Conservation (phyloP, 2,329 filamentous ascomycete species). For the Phaeoacremonium minimum region DNA sequence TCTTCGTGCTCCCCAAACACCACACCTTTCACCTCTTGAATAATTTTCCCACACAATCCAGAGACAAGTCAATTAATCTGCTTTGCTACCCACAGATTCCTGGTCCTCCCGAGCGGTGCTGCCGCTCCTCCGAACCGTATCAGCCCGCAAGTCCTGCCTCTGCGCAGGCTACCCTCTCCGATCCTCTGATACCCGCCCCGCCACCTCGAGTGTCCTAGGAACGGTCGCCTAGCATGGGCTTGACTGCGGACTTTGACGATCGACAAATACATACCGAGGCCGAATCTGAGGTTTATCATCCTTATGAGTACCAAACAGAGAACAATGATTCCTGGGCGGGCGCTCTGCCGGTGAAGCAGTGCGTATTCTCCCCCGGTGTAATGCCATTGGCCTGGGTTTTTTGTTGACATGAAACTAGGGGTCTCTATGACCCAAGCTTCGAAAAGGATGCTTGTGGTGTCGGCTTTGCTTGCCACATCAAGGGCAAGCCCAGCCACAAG, state of each 20-base stretch:
- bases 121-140: conserved; percentile 10
- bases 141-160: conserved; percentile 5
- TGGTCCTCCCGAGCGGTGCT: conserved; percentile 7
- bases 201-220: conserved; percentile 3
- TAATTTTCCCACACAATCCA: too few species aligned
- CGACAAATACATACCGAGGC: conserved; percentile 59
- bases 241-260: conserved; percentile 63
- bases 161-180: conserved; percentile 3
- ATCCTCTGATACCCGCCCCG: conserved; percentile 5
- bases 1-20: too few species aligned
- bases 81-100: too few species aligned
- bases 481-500: conserved; percentile 95
- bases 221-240: conserved; percentile 65
- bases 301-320: conserved; percentile 83
- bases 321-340: conserved; percentile 89
- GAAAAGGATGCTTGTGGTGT: conserved; percentile 99
- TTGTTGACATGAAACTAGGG: conserved; percentile 33
- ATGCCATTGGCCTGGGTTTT: not conserved
- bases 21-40: too few species aligned
- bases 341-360: conserved; percentile 92
- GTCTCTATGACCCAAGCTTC: conserved; percentile 90
- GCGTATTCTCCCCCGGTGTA: conserved; percentile 20
- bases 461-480: conserved; percentile 97
- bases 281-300: conserved; percentile 56
- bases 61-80: too few species aligned